These are phyloP conservation scores for Patellifolia procumbens DNA, from an alignment of 179 eudicot genomes.

Conservation along the genomic window DNA sequence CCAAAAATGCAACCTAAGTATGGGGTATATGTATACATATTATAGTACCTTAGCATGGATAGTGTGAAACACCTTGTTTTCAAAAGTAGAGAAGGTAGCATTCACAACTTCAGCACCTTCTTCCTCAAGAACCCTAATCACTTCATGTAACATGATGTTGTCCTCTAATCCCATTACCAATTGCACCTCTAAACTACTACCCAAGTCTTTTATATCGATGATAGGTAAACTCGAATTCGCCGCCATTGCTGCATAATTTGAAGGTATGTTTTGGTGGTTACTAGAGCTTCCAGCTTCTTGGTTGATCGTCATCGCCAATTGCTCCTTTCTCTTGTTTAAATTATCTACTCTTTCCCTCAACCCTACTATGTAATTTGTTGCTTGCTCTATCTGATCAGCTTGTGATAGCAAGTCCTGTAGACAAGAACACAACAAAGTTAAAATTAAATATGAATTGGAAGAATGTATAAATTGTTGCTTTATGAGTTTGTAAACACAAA, in stretches of 20 bases:
- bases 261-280: neutral
- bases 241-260: neutral
- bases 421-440: neutral
- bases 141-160: slow-evolving; percentile 27
- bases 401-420: slow-evolving; percentile 38
- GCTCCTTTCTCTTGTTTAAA: slow-evolving; percentile 31
- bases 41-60: slow-evolving; percentile 40
- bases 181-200: slow-evolving; percentile 33
- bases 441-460: no score
- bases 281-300: neutral
- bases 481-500: no score
- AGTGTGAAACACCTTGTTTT: slow-evolving; percentile 33
- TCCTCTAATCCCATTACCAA: slow-evolving; percentile 17
- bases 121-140: slow-evolving; percentile 38
- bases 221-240: slow-evolving; percentile 21
- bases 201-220: slow-evolving; percentile 36
- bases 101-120: slow-evolving; percentile 51
- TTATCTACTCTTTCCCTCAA: slow-evolving; percentile 36
- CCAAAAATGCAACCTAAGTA: no score
- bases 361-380: slow-evolving; percentile 36
- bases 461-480: no score
- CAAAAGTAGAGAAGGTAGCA: slow-evolving; percentile 22
- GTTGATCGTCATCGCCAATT: neutral
- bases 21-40: no score
- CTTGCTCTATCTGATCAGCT: slow-evolving; percentile 42